Evolutionary conservation across 768 basidiomycete species (phyloP).

Genomic region (Lanmaoa pseudosensibilis): DNA sequence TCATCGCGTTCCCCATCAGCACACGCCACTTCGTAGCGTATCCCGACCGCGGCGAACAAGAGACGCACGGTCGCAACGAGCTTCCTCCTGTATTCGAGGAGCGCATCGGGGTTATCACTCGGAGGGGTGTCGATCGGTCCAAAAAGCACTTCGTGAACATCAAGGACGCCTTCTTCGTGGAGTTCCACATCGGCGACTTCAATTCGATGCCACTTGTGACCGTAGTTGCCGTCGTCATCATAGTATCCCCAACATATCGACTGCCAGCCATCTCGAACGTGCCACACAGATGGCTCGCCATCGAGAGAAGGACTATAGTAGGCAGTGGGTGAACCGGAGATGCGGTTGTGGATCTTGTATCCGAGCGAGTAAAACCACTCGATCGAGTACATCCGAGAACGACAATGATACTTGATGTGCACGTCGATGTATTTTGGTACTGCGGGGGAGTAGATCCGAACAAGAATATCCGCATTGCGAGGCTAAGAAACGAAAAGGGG

Average conservation of each 20-base stretch:
- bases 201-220: neutral
- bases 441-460: slow-evolving; percentile 8
- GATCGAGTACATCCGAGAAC: neutral
- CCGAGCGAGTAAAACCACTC: slow-evolving; percentile 16
- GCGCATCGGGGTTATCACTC: neutral
- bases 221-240: slow-evolving; percentile 8
- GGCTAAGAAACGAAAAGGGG: neutral
- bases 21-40: slow-evolving; percentile 13
- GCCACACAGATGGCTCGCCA: neutral
- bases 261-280: slow-evolving; percentile 11
- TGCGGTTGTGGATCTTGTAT: slow-evolving; percentile 3
- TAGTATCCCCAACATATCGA: slow-evolving; percentile 15
- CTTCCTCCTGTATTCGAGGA: slow-evolving; percentile 1
- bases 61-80: slow-evolving; percentile 8
- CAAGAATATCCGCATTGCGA: neutral
- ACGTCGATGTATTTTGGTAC: slow-evolving; percentile 17
- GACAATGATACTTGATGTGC: slow-evolving; percentile 15
- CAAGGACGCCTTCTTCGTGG: slow-evolving; percentile 6
- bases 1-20: slow-evolving; percentile 6
- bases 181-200: slow-evolving; percentile 5
- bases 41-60: slow-evolving; percentile 9
- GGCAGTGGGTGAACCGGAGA: neutral
- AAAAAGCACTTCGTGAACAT: slow-evolving; percentile 11
- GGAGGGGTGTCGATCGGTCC: slow-evolving; percentile 3
- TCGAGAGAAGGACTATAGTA: neutral